These are phyloP conservation scores for Rubus idaeus DNA, from an alignment of 306 rosid genomes.

Conservation along the genomic window DNA sequence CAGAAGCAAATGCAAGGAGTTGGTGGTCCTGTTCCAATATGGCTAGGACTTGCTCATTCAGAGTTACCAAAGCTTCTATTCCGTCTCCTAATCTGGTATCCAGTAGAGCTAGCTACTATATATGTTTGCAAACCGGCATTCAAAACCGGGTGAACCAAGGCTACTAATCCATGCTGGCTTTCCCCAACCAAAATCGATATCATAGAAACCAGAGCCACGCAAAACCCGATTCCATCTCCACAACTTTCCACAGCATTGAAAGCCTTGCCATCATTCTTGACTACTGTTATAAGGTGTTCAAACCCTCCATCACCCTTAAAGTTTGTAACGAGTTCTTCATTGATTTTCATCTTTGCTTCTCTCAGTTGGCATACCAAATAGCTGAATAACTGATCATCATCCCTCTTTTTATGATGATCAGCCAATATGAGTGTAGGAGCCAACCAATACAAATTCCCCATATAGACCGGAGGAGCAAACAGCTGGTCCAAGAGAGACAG, in stretches of 20 bases:
- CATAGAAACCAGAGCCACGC: conserved; percentile 4
- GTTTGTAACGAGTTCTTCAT: neutral
- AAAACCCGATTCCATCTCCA: conserved; percentile 10
- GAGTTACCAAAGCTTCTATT: neutral
- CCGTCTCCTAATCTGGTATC: neutral
- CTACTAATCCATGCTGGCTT: conserved; percentile 6
- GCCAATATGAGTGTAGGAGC: too few relatives aligned
- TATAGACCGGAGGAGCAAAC: neutral
- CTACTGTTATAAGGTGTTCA: neutral
- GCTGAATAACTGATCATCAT: too few relatives aligned
- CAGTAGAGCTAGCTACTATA: too few relatives aligned
- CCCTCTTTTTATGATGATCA: too few relatives aligned
- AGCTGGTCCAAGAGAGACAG: too few relatives aligned
- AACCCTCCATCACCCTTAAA: conserved; percentile 5
- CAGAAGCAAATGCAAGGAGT: neutral
- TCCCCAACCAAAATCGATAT: conserved; percentile 26
- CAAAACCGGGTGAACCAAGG: neutral
- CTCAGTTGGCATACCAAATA: neutral
- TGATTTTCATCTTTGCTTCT: neutral
- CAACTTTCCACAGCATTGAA: neutral
- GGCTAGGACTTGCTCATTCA: neutral
- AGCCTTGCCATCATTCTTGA: neutral
- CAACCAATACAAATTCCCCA: conserved; percentile 13
- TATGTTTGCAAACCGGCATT: too few relatives aligned
- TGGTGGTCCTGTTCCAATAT: conserved; percentile 4